Base-by-base conservation (phyloP, 2,329 filamentous ascomycete genomes). In the Neoascochyta sp. region DNA sequence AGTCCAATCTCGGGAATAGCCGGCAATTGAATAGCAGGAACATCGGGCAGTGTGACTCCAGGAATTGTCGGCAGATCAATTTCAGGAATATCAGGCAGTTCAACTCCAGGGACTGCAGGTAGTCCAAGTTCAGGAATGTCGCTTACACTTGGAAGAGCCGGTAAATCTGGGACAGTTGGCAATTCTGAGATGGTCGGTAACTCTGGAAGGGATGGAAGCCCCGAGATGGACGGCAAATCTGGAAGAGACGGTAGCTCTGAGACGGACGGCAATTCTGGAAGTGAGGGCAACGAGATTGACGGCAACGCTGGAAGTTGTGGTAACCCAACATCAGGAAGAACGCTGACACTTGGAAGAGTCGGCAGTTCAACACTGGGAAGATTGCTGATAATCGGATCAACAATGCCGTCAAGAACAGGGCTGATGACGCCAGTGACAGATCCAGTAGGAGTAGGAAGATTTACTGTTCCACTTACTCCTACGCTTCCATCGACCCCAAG, bases 391-490 rank as follows among this genome's bases (percentile, higher is more conserved):
- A n/a, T n/a, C n/a, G n/a, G n/a, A n/a, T n/a, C n/a, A n/a, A n/a
- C n/a, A n/a, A n/a, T n/a, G n/a, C n/a, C n/a, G n/a, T n/a, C n/a
- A n/a, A n/a, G n/a, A n/a, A n/a, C n/a, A n/a, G n/a, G n/a, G n/a
- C 20, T 22, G 11, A 17, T 23, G 22, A 21, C 22, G 20, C 7
- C 5, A 24, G 7, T 9, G 7, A 24, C 9, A 24, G 8, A 12
- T 12, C 28, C 28, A n/a, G 22, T 10, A 19, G 22, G 28, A n/a
- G 28, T 30, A n/a, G 22, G 28, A n/a, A 22, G 23, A n/a, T 19
- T 5, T 4, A 15, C 18, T 20, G 18, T 24, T 16, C 22, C 22
- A 3, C 22, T n/a, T n/a, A n/a, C 22, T 15, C 22, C 12, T 15
- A 16, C 11, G 13, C 10, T 16, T 9, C 22, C 12, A 16, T 12